Evolutionary conservation across 2,329 filamentous ascomycete species (phyloP).

Genomic region (Anthostomella pinea): DNA sequence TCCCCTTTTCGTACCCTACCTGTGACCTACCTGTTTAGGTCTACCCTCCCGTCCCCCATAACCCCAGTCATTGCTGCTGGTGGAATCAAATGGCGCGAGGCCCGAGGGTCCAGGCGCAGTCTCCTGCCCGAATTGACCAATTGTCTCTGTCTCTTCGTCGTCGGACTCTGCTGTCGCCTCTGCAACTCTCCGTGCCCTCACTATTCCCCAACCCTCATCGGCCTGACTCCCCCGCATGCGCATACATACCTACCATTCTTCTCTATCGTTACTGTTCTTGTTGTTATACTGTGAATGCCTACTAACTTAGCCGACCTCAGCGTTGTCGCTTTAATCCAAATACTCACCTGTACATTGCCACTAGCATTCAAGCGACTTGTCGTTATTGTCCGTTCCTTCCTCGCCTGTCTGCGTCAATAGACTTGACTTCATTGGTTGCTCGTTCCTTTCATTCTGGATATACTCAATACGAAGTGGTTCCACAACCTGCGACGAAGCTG

Average conservation of each 20-base stretch:
- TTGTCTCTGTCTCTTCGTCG: neutral
- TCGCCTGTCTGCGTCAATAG: constrained; percentile 16
- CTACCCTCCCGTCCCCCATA: constrained; percentile 17
- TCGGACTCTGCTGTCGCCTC: constrained; percentile 1
- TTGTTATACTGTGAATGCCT: no score
- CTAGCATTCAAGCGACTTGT: constrained; percentile 5
- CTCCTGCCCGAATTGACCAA: constrained; percentile 6
- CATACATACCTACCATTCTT: no score
- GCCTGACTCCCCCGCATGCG: neutral
- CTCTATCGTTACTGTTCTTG: no score
- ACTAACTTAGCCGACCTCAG: no score
- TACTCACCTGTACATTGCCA: constrained; percentile 11
- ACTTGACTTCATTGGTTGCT: constrained; percentile 22
- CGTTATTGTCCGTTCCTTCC: constrained; percentile 11
- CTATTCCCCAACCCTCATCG: neutral
- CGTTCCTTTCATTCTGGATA: constrained; percentile 22
- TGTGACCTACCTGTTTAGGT: constrained; percentile 29
- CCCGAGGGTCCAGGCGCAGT: constrained; percentile 10
- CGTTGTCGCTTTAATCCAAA: constrained; percentile 17
- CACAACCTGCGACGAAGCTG: constrained; percentile 14
- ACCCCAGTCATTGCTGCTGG: constrained; percentile 20
- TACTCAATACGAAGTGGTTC: constrained; percentile 22
- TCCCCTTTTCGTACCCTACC: constrained; percentile 31
- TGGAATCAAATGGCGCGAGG: constrained; percentile 21
- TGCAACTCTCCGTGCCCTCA: neutral